Percentiles rank a stretch among this genome's conserved stretches.
Evolutionary conservation across 768 basidiomycete species (phyloP).

Genomic region (Mycena albidolilacea): DNA sequence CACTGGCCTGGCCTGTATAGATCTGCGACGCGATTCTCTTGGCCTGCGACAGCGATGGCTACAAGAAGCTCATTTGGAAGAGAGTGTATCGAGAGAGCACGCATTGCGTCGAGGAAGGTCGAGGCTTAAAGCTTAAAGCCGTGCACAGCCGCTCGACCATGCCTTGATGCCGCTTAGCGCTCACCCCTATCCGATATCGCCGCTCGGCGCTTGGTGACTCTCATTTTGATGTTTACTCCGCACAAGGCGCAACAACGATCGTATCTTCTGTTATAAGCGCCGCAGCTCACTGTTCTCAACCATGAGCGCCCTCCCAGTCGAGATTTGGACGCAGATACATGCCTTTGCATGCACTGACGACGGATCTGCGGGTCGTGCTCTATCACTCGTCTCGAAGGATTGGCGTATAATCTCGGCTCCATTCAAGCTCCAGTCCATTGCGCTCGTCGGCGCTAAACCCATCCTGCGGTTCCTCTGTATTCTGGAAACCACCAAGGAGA

Average conservation of each 20-base stretch:
- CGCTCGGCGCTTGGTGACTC: too few relatives aligned
- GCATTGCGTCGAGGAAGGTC: too few relatives aligned
- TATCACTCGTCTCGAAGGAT: slow-evolving; percentile 48
- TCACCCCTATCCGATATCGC: too few relatives aligned
- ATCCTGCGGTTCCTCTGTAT: slow-evolving; percentile 42
- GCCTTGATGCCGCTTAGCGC: too few relatives aligned
- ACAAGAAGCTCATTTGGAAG: too few relatives aligned
- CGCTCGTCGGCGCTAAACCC: slow-evolving; percentile 44
- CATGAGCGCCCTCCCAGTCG: slow-evolving; percentile 39
- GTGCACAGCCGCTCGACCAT: too few relatives aligned
- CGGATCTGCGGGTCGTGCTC: slow-evolving; percentile 46
- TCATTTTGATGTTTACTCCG: neutral
- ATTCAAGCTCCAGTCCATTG: slow-evolving; percentile 46
- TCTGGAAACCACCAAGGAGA: slow-evolving; percentile 31
- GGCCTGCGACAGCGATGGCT: too few relatives aligned
- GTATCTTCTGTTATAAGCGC: neutral
- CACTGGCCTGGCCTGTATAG: too few relatives aligned
- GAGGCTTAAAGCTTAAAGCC: too few relatives aligned
- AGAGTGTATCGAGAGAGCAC: too few relatives aligned
- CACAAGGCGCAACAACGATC: neutral
- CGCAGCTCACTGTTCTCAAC: neutral
- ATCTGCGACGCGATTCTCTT: too few relatives aligned
- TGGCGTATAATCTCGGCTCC: slow-evolving; percentile 45
- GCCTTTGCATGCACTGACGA: slow-evolving; percentile 49
- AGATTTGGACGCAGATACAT: slow-evolving; percentile 49